Conservation (phyloP, 331 rosid genomes). For the Quercus lobata region DNA sequence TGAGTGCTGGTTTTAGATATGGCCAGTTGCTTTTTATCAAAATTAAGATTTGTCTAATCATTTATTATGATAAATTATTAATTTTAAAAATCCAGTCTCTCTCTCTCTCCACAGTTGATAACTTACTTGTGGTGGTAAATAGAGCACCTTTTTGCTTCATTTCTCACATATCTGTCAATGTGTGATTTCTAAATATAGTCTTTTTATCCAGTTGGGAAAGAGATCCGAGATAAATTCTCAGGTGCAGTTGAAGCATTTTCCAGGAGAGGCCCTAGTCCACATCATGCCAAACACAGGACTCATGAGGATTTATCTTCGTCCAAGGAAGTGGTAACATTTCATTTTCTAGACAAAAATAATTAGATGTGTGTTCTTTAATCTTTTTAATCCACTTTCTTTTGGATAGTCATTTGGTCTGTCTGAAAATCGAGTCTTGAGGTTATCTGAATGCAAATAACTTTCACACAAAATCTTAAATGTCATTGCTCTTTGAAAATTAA, state of each 20-base stretch:
- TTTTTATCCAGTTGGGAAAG: slow-evolving; percentile 71
- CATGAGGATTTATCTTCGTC: slow-evolving; percentile 51
- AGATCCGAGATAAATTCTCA: slow-evolving; percentile 75
- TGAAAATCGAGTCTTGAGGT: background rate
- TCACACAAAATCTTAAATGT: background rate
- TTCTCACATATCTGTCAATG: slow-evolving; percentile 15
- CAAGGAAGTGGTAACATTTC: slow-evolving; percentile 60
- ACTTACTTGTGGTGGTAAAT: background rate
- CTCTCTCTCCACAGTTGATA: background rate
- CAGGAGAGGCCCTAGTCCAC: slow-evolving; percentile 72
- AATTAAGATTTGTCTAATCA: background rate
- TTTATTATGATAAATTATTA: background rate
- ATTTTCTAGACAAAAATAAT: slow-evolving; percentile 8
- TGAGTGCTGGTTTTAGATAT: background rate
- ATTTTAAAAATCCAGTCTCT: background rate
- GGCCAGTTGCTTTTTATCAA: background rate
- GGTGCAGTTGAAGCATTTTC: slow-evolving; percentile 84
- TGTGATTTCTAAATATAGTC: slow-evolving; percentile 24
- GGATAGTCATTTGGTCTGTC: background rate
- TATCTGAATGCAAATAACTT: background rate
- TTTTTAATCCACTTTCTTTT: background rate
- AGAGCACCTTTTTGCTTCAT: slow-evolving; percentile 1
- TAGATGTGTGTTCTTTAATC: background rate
- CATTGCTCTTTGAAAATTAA: background rate
- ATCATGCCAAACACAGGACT: slow-evolving; percentile 49